A percentile compares a stretch with the other conserved stretches of the same genome.
These are phyloP conservation scores for Gracilariopsis chorda DNA, from an alignment of 23 red algal genomes.

Conservation along the genomic window DNA sequence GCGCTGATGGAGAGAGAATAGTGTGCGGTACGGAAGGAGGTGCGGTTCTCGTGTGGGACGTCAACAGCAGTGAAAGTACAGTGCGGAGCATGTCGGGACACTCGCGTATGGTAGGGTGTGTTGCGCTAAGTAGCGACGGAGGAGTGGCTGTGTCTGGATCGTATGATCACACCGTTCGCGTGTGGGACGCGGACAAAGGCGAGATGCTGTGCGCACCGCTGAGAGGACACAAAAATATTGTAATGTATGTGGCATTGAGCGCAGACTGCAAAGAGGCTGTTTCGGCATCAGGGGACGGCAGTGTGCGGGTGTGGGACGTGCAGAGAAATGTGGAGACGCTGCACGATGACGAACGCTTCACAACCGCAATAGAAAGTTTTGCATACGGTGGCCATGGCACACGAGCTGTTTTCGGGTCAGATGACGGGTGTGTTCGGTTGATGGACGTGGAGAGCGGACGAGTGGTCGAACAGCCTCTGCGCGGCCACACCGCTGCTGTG, in stretches of 20 bases:
- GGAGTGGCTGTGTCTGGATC: not conserved
- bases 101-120: not conserved
- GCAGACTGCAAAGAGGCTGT: too few relatives aligned
- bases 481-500: not conserved
- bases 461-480: not conserved
- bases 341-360: too few relatives aligned
- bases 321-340: too few relatives aligned
- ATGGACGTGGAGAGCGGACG: not conserved
- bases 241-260: too few relatives aligned
- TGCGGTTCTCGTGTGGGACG: not conserved
- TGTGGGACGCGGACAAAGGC: not conserved
- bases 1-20: too few relatives aligned
- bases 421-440: not conserved
- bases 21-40: too few relatives aligned
- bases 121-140: not conserved
- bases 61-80: not conserved
- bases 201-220: too few relatives aligned
- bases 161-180: not conserved
- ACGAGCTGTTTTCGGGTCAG: not conserved
- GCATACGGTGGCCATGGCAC: too few relatives aligned
- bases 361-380: too few relatives aligned
- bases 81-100: not conserved
- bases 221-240: too few relatives aligned
- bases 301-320: too few relatives aligned
- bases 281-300: too few relatives aligned